These are phyloP conservation scores for Canariomyces notabilis DNA, from an alignment of 2,329 filamentous ascomycete species.

Conservation along the genomic window DNA sequence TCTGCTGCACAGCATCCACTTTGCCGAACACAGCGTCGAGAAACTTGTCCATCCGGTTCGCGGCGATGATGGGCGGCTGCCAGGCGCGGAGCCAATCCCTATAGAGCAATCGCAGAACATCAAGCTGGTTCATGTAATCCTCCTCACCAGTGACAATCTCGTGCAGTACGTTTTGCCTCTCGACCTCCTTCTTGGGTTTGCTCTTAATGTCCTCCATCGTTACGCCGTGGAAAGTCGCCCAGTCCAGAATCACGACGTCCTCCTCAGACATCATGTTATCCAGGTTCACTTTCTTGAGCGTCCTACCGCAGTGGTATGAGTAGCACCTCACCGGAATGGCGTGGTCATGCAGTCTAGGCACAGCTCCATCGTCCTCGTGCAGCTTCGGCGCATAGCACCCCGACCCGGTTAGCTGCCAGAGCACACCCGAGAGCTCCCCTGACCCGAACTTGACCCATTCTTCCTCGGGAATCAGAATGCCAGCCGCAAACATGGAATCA, in stretches of 20 bases:
- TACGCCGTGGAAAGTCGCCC: constrained; percentile 83
- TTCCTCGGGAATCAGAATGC: constrained; percentile 78
- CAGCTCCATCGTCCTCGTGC: constrained; percentile 57
- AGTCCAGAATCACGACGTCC: constrained; percentile 68
- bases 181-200: constrained; percentile 78
- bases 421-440: constrained; percentile 76
- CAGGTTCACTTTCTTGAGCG: constrained; percentile 88
- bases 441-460: constrained; percentile 95
- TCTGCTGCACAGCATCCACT: constrained; percentile 78
- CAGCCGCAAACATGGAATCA: constrained; percentile 70
- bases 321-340: constrained; percentile 77
- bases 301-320: constrained; percentile 87
- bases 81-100: constrained; percentile 69
- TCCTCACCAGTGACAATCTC: constrained; percentile 95
- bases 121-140: constrained; percentile 80
- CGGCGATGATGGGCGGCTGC: constrained; percentile 75
- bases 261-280: constrained; percentile 67
- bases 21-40: constrained; percentile 84
- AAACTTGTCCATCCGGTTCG: constrained; percentile 74
- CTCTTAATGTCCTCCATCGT: constrained; percentile 69
- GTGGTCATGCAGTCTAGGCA: constrained; percentile 70
- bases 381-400: constrained; percentile 87
- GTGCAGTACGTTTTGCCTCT: constrained; percentile 89
- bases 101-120: constrained; percentile 80
- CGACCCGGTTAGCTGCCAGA: constrained; percentile 86